These are phyloP conservation scores for Venturia aucupariae DNA, from an alignment of 2,329 filamentous ascomycete genomes.

Conservation along the genomic window DNA sequence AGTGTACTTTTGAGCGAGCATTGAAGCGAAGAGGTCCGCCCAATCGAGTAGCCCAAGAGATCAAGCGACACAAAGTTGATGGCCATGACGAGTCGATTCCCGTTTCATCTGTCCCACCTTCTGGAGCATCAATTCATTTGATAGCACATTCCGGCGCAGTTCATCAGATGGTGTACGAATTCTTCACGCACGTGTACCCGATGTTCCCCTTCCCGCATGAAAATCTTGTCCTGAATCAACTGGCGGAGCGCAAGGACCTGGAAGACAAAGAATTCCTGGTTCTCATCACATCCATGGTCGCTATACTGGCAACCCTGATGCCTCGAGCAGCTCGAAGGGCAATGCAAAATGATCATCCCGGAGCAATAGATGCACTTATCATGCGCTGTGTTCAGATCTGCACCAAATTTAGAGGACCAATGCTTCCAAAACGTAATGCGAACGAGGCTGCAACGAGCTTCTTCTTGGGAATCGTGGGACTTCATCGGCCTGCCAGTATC, in stretches of 20 bases:
- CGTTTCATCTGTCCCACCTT: conserved; percentile 23
- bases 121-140: conserved; percentile 46
- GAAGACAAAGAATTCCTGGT: conserved; percentile 59
- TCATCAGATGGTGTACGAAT: conserved; percentile 65
- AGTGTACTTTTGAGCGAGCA: conserved; percentile 57
- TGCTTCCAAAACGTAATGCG: conserved; percentile 44
- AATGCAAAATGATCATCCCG: conserved; percentile 53
- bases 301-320: conserved; percentile 63
- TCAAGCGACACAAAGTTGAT: conserved; percentile 41
- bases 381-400: conserved; percentile 63
- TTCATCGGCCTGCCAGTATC: conserved; percentile 49
- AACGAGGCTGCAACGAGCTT: conserved; percentile 66
- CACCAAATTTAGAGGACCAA: conserved; percentile 54
- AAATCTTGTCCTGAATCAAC: conserved; percentile 63
- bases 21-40: conserved; percentile 56
- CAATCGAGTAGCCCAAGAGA: conserved; percentile 56
- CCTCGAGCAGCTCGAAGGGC: conserved; percentile 62
- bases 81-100: background rate
- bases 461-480: conserved; percentile 58
- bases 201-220: conserved; percentile 71
- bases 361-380: conserved; percentile 58
- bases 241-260: conserved; percentile 57
- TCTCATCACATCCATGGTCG: conserved; percentile 66
- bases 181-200: conserved; percentile 74
- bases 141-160: conserved; percentile 53